Percentiles rank a stretch among this genome's conserved stretches.
Evolutionary conservation across 345 rosid species (phyloP).

Genomic region (Salix koriyanagi): DNA sequence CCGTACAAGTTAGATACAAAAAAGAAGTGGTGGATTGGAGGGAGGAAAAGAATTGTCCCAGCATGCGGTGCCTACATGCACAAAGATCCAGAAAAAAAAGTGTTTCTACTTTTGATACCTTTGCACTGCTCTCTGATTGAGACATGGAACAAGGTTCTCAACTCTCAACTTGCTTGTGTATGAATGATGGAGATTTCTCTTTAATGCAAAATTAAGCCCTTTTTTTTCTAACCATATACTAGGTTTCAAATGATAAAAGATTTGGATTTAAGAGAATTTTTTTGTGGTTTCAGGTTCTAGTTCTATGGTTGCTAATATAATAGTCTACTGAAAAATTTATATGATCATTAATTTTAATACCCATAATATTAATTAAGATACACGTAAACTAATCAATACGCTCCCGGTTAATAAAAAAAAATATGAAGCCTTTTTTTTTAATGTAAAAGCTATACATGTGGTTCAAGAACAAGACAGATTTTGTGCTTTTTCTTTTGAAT

Average conservation of each 20-base stretch:
- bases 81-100: not conserved
- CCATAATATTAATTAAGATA: too few species aligned
- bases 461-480: not conserved
- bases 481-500: not conserved
- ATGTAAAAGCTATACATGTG: too few species aligned
- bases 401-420: too few species aligned
- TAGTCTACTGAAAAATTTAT: rapidly evolving
- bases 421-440: not conserved
- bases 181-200: not conserved
- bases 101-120: not conserved
- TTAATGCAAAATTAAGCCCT: not conserved
- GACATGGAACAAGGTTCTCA: conserved; percentile 33
- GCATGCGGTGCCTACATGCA: not conserved
- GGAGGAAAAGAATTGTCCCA: conserved; percentile 3
- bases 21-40: not conserved
- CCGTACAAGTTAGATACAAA: not conserved
- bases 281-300: too few species aligned
- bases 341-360: too few species aligned
- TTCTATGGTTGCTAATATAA: too few species aligned
- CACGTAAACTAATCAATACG: rapidly evolving
- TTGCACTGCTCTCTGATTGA: not conserved
- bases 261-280: too few species aligned
- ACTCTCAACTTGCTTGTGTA: conserved; percentile 11
- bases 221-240: too few species aligned
- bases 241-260: too few species aligned